Percentiles rank a stretch among this genome's conserved stretches.
Evolutionary conservation across 768 basidiomycete species (phyloP).

Genomic region (Gloeopeniophorella convolvens): DNA sequence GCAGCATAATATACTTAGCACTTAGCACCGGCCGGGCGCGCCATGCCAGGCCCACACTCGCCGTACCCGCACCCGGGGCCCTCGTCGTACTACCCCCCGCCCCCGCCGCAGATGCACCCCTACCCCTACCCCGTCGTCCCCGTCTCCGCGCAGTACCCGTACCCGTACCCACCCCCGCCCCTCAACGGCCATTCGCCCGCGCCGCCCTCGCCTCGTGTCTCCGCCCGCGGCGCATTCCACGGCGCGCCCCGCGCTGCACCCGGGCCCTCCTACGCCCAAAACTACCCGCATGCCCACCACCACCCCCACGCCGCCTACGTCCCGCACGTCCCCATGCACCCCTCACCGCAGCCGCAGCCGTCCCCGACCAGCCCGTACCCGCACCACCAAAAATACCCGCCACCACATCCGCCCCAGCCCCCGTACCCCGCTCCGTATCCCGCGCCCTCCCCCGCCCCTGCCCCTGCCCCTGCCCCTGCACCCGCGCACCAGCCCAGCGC

Average conservation of each 20-base stretch:
- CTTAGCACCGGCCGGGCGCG: too few species aligned
- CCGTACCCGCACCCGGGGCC: slow-evolving; percentile 31
- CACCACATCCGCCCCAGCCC: slow-evolving; percentile 24
- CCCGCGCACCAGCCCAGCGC: slow-evolving; percentile 23
- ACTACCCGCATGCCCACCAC: slow-evolving; percentile 30
- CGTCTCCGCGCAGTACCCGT: slow-evolving; percentile 25
- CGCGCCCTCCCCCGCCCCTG: slow-evolving; percentile 3
- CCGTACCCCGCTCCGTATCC: slow-evolving; percentile 27
- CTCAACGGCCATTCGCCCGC: slow-evolving; percentile 35
- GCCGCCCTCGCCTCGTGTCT: slow-evolving; percentile 32
- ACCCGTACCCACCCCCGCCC: slow-evolving; percentile 32
- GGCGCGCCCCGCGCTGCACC: slow-evolving; percentile 28
- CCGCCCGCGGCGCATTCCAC: slow-evolving; percentile 31
- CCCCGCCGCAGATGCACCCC: slow-evolving; percentile 25
- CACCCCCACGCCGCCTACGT: slow-evolving; percentile 36
- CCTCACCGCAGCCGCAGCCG: slow-evolving; percentile 23
- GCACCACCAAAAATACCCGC: slow-evolving; percentile 28
- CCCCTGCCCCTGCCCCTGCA: too few species aligned
- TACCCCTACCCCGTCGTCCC: slow-evolving; percentile 23
- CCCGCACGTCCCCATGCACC: slow-evolving; percentile 22
- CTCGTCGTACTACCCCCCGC: slow-evolving; percentile 27
- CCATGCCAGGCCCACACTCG: slow-evolving; percentile 30
- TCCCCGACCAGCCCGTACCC: slow-evolving; percentile 27
- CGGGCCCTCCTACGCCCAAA: slow-evolving; percentile 34
- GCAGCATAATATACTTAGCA: too few species aligned